A percentile compares a stretch with the other conserved stretches of the same genome.
Evolutionary conservation across 169 alveolate species (phyloP).

Genomic region (Cryptosporidium parvum): DNA sequence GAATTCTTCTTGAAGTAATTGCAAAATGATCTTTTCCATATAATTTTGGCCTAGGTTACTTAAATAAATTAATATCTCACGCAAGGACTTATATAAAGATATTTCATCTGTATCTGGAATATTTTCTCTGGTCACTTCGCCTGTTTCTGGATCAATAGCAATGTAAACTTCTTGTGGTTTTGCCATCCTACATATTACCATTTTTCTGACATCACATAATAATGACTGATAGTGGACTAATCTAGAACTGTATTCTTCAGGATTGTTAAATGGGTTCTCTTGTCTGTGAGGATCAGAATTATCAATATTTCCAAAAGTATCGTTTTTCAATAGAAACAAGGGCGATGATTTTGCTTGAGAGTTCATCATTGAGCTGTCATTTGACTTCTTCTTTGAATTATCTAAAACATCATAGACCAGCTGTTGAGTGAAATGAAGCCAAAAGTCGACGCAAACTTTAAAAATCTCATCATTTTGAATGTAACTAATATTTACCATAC

Average conservation of each 20-base stretch:
- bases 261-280: constrained; percentile 61
- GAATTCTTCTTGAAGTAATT: constrained; percentile 90
- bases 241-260: constrained; percentile 63
- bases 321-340: constrained; percentile 62
- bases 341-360: constrained; percentile 24
- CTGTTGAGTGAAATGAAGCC: constrained; percentile 93
- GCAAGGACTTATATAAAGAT: constrained; percentile 95
- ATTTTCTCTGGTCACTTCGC: constrained; percentile 90
- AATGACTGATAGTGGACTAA: constrained; percentile 80
- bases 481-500: constrained; percentile 79
- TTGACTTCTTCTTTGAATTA: constrained; percentile 78
- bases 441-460: constrained; percentile 96
- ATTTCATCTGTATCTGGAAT: constrained; percentile 93
- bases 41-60: constrained; percentile 95
- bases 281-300: background rate
- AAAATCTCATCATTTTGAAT: constrained; percentile 96
- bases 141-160: constrained; percentile 90
- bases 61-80: constrained; percentile 93
- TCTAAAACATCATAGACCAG: constrained; percentile 85
- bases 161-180: constrained; percentile 95
- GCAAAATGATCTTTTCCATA: constrained; percentile 92
- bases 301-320: constrained; percentile 59
- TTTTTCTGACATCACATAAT: constrained; percentile 85
- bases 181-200: constrained; percentile 93
- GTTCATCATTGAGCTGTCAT: constrained; percentile 4